These are phyloP conservation scores for Blastobotrys persicus DNA, from an alignment of 1,139 yeast species.

Conservation along the genomic window DNA sequence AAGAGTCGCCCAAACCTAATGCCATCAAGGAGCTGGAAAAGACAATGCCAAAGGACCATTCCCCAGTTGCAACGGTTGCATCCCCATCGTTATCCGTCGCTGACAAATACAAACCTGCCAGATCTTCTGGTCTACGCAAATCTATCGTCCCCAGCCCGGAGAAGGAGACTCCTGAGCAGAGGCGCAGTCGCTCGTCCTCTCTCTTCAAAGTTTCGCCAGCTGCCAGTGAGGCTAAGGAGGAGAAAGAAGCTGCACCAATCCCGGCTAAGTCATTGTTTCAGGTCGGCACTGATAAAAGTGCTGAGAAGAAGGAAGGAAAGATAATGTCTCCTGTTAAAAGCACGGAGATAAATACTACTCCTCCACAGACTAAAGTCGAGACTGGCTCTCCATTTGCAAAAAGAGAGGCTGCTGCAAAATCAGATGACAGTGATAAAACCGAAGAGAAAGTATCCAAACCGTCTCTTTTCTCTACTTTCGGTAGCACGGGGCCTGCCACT, in stretches of 20 bases:
- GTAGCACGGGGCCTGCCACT: not conserved
- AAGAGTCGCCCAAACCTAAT: slow-evolving; percentile 7
- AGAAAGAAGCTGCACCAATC: slow-evolving; percentile 1
- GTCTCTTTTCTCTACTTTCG: slow-evolving; percentile 1
- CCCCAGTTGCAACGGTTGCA: too few relatives aligned
- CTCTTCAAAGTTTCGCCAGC: not conserved
- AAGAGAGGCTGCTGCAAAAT: not conserved
- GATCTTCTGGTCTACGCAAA: slow-evolving; percentile 29
- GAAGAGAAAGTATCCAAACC: slow-evolving; percentile 1
- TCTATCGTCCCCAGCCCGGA: slow-evolving; percentile 26
- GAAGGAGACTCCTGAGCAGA: too few relatives aligned
- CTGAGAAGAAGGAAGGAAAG: too few relatives aligned
- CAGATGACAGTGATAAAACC: slow-evolving; percentile 1
- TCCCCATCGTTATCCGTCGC: too few relatives aligned
- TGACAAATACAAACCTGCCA: slow-evolving; percentile 30
- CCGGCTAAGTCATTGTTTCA: not conserved
- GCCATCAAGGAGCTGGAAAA: slow-evolving; percentile 19
- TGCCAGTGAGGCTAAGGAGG: not conserved
- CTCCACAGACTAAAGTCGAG: slow-evolving; percentile 7
- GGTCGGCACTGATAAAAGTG: not conserved
- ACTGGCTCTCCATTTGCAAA: not conserved
- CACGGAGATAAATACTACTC: too few relatives aligned
- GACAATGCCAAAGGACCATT: slow-evolving; percentile 18
- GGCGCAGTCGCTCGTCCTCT: too few relatives aligned
- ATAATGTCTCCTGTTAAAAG: too few relatives aligned